These are phyloP conservation scores for Penicillium daleae DNA, from an alignment of 495 filamentous ascomycete species.

Conservation along the genomic window DNA sequence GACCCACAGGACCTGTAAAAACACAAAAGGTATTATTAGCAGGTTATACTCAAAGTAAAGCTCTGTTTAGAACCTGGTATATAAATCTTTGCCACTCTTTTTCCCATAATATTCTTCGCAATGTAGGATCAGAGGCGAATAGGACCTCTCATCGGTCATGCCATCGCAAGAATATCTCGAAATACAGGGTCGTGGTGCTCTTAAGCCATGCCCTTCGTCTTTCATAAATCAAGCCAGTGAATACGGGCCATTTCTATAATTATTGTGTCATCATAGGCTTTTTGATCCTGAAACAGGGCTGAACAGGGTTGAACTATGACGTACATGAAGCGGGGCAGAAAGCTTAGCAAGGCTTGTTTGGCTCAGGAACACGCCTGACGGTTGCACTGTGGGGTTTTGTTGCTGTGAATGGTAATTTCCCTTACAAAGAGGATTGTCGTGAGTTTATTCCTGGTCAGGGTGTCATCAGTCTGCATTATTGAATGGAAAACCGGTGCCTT, in stretches of 20 bases:
- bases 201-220: neutral
- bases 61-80: no score
- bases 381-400: neutral
- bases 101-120: no score
- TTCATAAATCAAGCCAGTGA: neutral
- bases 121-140: no score
- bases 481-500: no score
- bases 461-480: no score
- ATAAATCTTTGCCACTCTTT: no score
- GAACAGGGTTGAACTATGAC: constrained; percentile 2
- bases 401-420: neutral
- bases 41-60: no score
- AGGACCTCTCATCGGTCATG: no score
- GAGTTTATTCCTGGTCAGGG: neutral
- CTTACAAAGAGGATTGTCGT: neutral
- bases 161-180: no score
- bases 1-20: neutral
- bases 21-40: neutral
- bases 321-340: neutral
- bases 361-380: neutral
- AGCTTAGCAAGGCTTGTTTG: constrained; percentile 11
- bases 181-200: no score
- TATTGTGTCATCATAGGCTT: neutral
- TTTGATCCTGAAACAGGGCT: neutral
- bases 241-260: neutral